Percentiles rank a stretch among this genome's conserved stretches.
These are phyloP conservation scores for Petrea volubilis DNA, from an alignment of 257 asterid species.

Conservation along the genomic window DNA sequence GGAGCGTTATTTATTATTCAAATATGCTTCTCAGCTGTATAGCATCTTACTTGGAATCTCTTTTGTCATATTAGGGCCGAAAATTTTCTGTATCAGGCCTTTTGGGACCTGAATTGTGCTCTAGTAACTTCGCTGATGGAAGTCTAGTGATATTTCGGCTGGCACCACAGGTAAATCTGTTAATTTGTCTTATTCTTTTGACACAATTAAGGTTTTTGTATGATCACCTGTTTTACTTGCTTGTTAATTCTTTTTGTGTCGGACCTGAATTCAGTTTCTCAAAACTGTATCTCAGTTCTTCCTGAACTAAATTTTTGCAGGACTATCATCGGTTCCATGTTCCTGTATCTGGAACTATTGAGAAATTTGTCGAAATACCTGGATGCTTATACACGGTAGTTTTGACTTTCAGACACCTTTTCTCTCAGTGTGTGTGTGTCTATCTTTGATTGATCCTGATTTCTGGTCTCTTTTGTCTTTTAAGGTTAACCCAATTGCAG, in stretches of 20 bases:
- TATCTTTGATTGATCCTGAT: conserved; percentile 26
- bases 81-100: conserved; percentile 92
- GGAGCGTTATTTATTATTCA: neutral
- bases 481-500: conserved; percentile 99
- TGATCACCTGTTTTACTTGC: neutral
- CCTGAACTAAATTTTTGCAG: conserved; percentile 45
- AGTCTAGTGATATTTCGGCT: conserved; percentile 89
- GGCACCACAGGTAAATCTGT: conserved; percentile 89
- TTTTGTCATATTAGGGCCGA: conserved; percentile 58
- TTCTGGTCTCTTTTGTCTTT: conserved; percentile 27
- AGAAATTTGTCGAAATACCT: conserved; percentile 79
- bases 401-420: conserved; percentile 12
- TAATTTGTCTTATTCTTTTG: conserved; percentile 15
- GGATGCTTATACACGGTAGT: conserved; percentile 95
- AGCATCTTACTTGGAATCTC: conserved; percentile 17
- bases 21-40: conserved; percentile 6
- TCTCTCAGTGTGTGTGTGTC: conserved; percentile 15
- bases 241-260: conserved; percentile 7
- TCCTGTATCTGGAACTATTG: conserved; percentile 93
- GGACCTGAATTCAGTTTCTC: conserved; percentile 17
- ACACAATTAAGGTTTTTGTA: neutral
- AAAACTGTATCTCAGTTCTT: neutral
- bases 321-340: conserved; percentile 94
- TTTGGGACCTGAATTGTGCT: conserved; percentile 72
- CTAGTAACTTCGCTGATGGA: conserved; percentile 67